Evolutionary conservation across 164 flowering plant genomes (phyloP), one percentile per base, ranked within the genome.

Genomic region (Paratinospora sagittata): DNA sequence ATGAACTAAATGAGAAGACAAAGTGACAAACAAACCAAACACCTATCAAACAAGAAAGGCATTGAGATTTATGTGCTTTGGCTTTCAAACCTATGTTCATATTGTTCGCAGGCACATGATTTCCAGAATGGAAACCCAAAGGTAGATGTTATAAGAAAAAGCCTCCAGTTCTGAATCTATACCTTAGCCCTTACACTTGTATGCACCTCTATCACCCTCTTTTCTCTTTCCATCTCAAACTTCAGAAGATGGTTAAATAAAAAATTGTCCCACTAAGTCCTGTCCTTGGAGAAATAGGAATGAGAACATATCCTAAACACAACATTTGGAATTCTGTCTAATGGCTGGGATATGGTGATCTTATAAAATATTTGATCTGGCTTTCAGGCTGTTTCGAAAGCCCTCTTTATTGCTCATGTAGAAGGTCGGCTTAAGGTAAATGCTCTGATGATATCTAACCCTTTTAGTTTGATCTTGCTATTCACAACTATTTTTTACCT

Each of bases 351-450:
- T 43, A 63, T 60, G 33, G 24, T 55, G 69, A 24, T 64, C 69
- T 72, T 30, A 24, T 30, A n/a, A 80, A 63, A 77, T 68, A 39
- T 68, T 71, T 79, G 63, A 34, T 33, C 30, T 73, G 70, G 52
- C 78, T 69, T 80, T 79, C 87, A 94, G 98, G 97, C 97, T 69
- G 98, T 94, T 81, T 92, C 89, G 37, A 91, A 87, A 80, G 98
- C 98, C 71, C 91, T 94, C 64, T 94, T 94, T 76, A 84, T 89
- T 75, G 98, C 98, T 39, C 98, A 94, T 82, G 98, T 92, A 17
- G 98, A 94, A 83, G 98, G 98, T 52, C 97, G 82, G 73, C 90
- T 94, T 30, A 94, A 94, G 96, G 98, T 94, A 80, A 52, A 60
- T 65, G n/a, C 64, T 73, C 68, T 8, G 16, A 30, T 17, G 8